Conservation (phyloP, 2,329 filamentous ascomycete species). For the Alternaria sp. region DNA sequence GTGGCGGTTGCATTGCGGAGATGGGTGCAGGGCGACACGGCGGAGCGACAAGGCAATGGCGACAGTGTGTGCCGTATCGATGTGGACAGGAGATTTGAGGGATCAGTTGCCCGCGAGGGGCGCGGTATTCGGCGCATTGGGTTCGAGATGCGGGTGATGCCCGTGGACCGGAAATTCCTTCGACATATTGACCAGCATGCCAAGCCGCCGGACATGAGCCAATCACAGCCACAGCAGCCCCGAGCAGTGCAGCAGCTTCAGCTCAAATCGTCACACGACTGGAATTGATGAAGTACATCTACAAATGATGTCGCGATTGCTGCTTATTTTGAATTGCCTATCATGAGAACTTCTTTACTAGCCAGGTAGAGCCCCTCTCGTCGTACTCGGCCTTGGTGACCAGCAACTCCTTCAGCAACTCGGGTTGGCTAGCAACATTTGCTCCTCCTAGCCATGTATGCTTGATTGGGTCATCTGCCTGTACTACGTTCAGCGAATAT, state of each 20-base stretch:
- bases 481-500: conserved; percentile 41
- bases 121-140: conserved; percentile 52
- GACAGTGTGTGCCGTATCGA: conserved; percentile 25
- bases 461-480: conserved; percentile 79
- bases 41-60: conserved; percentile 24
- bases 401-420: conserved; percentile 69
- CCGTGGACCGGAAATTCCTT: conserved; percentile 22
- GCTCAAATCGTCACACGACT: not conserved
- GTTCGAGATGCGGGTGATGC: conserved; percentile 34
- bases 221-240: conserved; percentile 32
- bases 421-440: conserved; percentile 73
- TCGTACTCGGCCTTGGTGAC: conserved; percentile 93
- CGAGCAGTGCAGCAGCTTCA: conserved; percentile 11
- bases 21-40: conserved; percentile 21
- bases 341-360: conserved; percentile 72
- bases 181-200: conserved; percentile 11
- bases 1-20: conserved; percentile 28
- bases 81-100: conserved; percentile 24
- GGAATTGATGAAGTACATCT: not conserved
- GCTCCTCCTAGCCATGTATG: conserved; percentile 90
- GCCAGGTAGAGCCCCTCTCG: conserved; percentile 79
- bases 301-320: not conserved
- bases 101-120: conserved; percentile 46
- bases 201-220: conserved; percentile 29
- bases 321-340: not conserved